Conservation (phyloP, 768 basidiomycete genomes). For the Tylopilus sp. region DNA sequence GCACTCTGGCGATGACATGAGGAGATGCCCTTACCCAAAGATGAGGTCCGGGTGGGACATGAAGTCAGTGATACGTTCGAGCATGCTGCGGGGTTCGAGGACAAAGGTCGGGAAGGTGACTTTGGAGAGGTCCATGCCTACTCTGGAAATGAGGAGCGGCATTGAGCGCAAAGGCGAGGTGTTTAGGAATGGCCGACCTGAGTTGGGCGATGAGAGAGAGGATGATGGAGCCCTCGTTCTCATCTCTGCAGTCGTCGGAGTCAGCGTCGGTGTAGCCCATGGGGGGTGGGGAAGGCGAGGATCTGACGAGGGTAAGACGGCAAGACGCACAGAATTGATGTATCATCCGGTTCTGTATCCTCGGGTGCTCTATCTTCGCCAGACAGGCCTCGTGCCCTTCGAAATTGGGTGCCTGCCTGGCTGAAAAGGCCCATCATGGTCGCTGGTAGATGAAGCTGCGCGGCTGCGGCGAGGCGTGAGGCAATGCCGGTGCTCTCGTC, state of each 20-base stretch:
- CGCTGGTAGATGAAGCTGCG: constrained; percentile 18
- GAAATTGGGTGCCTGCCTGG: constrained; percentile 61
- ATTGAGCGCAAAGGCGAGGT: constrained; percentile 7
- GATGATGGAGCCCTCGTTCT: constrained; percentile 91
- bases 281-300: constrained; percentile 27
- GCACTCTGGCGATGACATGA: constrained; percentile 15
- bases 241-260: constrained; percentile 60
- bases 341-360: constrained; percentile 86
- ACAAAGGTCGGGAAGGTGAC: constrained; percentile 95
- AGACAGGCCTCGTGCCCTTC: constrained; percentile 63
- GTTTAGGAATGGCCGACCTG: constrained; percentile 42
- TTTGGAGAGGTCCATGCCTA: constrained; percentile 95
- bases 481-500: no score
- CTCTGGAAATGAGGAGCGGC: constrained; percentile 41
- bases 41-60: constrained; percentile 98
- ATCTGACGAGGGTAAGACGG: constrained; percentile 21
- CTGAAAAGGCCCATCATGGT: constrained; percentile 80
- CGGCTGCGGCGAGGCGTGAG: constrained; percentile 24
- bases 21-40: constrained; percentile 66
- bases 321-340: constrained; percentile 75
- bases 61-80: constrained; percentile 98
- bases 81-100: constrained; percentile 93
- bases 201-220: constrained; percentile 85
- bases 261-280: constrained; percentile 35
- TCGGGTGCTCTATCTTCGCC: constrained; percentile 71